phyloP scores from a whole-genome alignment of 371 early-diverging fungal genomes.

The Mortierella sp. region DNA sequence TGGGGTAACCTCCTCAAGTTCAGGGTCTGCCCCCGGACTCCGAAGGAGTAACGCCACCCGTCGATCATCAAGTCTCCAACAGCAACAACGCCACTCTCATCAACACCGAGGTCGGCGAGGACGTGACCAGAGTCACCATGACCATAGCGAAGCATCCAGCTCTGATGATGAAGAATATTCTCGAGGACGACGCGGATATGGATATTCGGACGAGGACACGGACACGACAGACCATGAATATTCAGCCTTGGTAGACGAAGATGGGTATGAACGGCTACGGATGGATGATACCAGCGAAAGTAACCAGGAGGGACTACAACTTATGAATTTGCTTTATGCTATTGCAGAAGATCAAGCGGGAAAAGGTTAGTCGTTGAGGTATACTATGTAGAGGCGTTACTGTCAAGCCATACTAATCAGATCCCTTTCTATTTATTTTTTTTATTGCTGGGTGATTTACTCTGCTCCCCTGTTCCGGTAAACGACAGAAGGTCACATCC shows the following conservation, averaged over 20 bases:
- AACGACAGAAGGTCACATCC: conserved; percentile 80
- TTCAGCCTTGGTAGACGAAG: conserved; percentile 32
- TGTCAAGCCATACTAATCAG: conserved; percentile 1
- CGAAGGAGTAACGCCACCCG: conserved; percentile 49
- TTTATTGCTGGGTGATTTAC: not conserved
- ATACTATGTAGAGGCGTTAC: no score
- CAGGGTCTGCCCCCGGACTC: conserved; percentile 13
- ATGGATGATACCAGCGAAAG: conserved; percentile 43
- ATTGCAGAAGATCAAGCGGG: conserved; percentile 91
- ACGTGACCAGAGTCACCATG: conserved; percentile 19
- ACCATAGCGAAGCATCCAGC: conserved; percentile 30
- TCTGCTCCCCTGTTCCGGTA: conserved; percentile 7
- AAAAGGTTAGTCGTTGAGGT: conserved; percentile 75
- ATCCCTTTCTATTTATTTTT: not conserved
- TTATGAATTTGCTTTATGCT: conserved; percentile 83
- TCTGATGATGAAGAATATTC: conserved; percentile 34
- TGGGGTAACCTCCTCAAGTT: conserved; percentile 1
- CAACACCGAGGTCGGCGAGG: conserved; percentile 9
- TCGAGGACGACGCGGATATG: conserved; percentile 12
- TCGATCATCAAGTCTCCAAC: conserved; percentile 21
- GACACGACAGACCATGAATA: conserved; percentile 40
- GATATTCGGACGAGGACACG: conserved; percentile 25
- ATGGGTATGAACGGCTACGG: conserved; percentile 37
- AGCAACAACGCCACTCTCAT: conserved; percentile 12
- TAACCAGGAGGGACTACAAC: conserved; percentile 64